Evolutionary conservation across 805 yeast genomes (phyloP).

Genomic region (Lachancea waltii): DNA sequence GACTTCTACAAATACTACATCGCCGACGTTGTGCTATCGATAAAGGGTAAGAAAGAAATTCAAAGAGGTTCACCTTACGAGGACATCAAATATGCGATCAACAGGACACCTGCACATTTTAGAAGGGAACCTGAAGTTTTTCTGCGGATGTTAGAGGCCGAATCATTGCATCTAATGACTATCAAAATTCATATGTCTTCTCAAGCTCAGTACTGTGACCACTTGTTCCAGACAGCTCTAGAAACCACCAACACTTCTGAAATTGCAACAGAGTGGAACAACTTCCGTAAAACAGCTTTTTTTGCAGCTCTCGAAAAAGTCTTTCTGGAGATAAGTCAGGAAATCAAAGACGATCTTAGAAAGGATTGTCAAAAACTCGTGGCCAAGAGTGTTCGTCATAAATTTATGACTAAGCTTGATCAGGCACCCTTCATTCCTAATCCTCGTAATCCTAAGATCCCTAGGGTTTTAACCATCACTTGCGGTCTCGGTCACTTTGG

Average conservation of each 20-base stretch:
- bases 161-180: slow-evolving; percentile 62
- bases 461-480: slow-evolving; percentile 75
- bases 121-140: slow-evolving; percentile 71
- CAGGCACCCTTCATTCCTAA: slow-evolving; percentile 91
- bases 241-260: slow-evolving; percentile 77
- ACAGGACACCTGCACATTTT: slow-evolving; percentile 72
- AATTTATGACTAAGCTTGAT: slow-evolving; percentile 65
- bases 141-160: slow-evolving; percentile 89
- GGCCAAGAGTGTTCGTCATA: slow-evolving; percentile 60
- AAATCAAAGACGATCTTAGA: slow-evolving; percentile 76
- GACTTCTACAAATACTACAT: slow-evolving; percentile 59
- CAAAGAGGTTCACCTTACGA: slow-evolving; percentile 76
- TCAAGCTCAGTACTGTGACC: slow-evolving; percentile 37
- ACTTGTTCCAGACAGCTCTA: slow-evolving; percentile 45
- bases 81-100: slow-evolving; percentile 85
- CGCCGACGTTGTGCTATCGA: slow-evolving; percentile 71
- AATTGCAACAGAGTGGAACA: slow-evolving; percentile 74
- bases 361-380: slow-evolving; percentile 68
- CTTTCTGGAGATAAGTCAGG: slow-evolving; percentile 59
- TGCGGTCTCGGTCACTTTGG: slow-evolving; percentile 80
- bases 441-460: slow-evolving; percentile 75
- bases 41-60: slow-evolving; percentile 72
- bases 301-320: slow-evolving; percentile 61
- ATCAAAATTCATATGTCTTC: slow-evolving; percentile 49
- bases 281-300: slow-evolving; percentile 60